Base-by-base conservation (phyloP, 1,139 yeast species). In the Saccharomyces pastorianus region DNA sequence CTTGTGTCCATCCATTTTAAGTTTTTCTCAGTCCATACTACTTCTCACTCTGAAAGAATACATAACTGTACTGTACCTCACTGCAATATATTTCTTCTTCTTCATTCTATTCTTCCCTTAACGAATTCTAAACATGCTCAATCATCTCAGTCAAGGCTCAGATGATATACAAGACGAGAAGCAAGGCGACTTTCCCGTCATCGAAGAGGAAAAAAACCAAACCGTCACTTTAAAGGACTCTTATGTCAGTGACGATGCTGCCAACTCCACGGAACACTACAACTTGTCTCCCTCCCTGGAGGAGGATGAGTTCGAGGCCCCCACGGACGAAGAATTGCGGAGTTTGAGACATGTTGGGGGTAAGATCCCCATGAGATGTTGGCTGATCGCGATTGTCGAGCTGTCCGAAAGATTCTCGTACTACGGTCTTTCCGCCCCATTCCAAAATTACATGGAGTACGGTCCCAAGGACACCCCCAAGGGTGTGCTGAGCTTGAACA, bases 321-420 rank as follows among this genome's bases (percentile, higher is more conserved):
- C 70, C 17, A 67, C 70, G 2, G 65, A 60, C 41, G 69, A 65
- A 44, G 70, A 67, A 51, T 34, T 62, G 59, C 50, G 51, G 23
- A 65, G 66, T 17, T 53, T 67, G 46, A 63, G 59, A 55, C 69
- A 60, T 51, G 68, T 67, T 14, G 48, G 59, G 7, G 69, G 68
- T 23, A 52, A 51, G 13, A 65, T 66, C 47, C 70, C 70, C 6
- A 50, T 65, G 17, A 59, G 69, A 53, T 83, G 88, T 61, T 88
- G 87, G 83, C 76, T 85, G 56, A 87, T 88, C 52, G 90, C 93
- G 34, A 60, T 86, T 51, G 88, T 88, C 46, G 96, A 88, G 70
- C 80, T 88, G 60, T 82, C 91, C 47, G 96, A 88, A 71, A 80
- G 96, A 63, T 88, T 88, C 69, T 78, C 93, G 13, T 88, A 83